Evolutionary conservation across 768 basidiomycete species (phyloP).

Genomic region (Xanthoconium stramineum): DNA sequence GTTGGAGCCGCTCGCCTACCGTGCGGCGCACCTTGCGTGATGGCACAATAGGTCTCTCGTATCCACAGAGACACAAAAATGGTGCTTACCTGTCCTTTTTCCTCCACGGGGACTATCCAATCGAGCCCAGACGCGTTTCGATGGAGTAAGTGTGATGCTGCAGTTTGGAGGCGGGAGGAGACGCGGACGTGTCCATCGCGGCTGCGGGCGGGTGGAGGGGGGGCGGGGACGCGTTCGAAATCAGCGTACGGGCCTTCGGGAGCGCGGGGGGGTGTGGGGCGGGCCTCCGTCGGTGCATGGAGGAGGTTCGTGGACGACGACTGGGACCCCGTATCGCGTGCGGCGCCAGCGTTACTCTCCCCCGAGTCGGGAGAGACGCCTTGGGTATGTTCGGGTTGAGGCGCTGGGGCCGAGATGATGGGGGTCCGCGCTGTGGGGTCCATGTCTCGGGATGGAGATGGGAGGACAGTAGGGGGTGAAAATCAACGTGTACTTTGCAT

Average conservation of each 20-base stretch:
- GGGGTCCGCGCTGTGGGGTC: conserved; percentile 2
- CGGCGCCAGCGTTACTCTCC: neutral
- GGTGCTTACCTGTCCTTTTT: conserved; percentile 16
- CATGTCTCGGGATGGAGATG: conserved; percentile 11
- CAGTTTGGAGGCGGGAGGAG: conserved; percentile 7
- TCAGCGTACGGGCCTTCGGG: conserved; percentile 4
- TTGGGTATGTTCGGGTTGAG: conserved; percentile 5
- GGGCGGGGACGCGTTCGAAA: neutral
- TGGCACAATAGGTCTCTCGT: no score
- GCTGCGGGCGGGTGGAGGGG: conserved; percentile 6
- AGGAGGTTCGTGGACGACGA: conserved; percentile 7
- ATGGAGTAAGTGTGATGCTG: neutral
- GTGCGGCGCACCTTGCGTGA: conserved; percentile 32
- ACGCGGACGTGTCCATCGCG: conserved; percentile 17
- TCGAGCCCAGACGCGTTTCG: conserved; percentile 15
- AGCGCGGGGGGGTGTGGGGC: neutral
- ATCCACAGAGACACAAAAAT: no score
- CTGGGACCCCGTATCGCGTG: neutral
- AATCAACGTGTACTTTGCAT: neutral
- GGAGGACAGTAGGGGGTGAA: no score
- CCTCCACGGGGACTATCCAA: conserved; percentile 26
- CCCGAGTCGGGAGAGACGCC: neutral
- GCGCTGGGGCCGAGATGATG: neutral
- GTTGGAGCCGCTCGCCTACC: conserved; percentile 50
- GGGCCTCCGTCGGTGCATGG: neutral